These are phyloP conservation scores for Nannochloris sp. DNA, from an alignment of 139 green algal species.

Conservation along the genomic window DNA sequence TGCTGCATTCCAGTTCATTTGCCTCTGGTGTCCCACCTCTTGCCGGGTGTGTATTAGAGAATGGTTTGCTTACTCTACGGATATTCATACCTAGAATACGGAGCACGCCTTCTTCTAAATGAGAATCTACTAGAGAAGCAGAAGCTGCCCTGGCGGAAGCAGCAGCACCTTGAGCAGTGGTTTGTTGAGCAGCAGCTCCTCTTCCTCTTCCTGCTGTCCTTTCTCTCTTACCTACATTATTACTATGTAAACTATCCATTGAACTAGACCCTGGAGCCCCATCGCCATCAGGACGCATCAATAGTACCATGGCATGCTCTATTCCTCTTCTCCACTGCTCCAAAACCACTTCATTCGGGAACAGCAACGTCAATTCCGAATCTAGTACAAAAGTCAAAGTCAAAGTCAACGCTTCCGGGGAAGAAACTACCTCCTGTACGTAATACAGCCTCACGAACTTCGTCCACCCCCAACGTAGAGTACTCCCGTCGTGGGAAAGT, in stretches of 20 bases:
- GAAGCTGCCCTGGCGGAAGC: too few relatives aligned
- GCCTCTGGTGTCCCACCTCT: not conserved
- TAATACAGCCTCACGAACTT: slow-evolving; percentile 41
- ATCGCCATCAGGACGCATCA: slow-evolving; percentile 7
- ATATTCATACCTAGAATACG: not conserved
- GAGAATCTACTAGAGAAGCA: too few relatives aligned
- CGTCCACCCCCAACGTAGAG: slow-evolving; percentile 48
- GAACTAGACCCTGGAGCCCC: too few relatives aligned
- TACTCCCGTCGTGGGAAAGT: slow-evolving; percentile 36
- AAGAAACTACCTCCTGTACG: slow-evolving; percentile 14
- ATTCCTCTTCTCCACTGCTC: slow-evolving; percentile 15
- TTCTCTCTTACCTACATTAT: too few relatives aligned
- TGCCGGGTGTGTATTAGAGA: too few relatives aligned
- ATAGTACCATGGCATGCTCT: slow-evolving; percentile 8
- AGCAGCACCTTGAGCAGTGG: too few relatives aligned
- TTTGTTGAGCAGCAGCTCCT: too few relatives aligned
- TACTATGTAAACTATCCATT: too few relatives aligned
- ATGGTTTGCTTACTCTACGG: too few relatives aligned
- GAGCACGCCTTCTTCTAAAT: too few relatives aligned
- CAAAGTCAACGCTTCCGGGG: slow-evolving; percentile 1
- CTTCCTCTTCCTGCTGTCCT: too few relatives aligned
- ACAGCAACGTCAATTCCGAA: slow-evolving; percentile 21
- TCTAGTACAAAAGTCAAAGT: slow-evolving; percentile 19
- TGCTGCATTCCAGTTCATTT: not conserved
- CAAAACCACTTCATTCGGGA: slow-evolving; percentile 6